phyloP scores from a whole-genome alignment of 495 filamentous ascomycete species.

The Cryomyces minteri region DNA sequence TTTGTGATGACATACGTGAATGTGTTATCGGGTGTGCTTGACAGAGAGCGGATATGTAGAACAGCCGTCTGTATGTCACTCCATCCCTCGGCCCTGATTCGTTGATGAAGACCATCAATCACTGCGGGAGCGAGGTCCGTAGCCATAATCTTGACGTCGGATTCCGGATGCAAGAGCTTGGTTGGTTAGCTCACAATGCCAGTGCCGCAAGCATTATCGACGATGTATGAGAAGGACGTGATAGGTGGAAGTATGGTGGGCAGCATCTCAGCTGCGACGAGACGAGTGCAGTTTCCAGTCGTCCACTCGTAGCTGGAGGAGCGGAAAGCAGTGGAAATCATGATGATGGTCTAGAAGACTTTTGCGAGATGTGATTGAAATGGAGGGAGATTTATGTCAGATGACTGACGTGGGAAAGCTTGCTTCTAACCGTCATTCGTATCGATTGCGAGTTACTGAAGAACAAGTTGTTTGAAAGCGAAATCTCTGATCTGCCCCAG shows the following conservation, averaged over 20 bases:
- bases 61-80: background rate
- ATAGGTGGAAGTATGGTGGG: background rate
- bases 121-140: background rate
- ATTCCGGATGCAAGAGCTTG: background rate
- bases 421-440: background rate
- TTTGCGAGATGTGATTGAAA: background rate
- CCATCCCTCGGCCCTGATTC: background rate
- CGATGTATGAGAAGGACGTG: conserved; percentile 1
- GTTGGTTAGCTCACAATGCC: conserved; percentile 6
- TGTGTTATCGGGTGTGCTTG: background rate
- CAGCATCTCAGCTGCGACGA: background rate
- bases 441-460: too few relatives aligned
- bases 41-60: background rate
- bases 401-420: background rate
- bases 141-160: background rate
- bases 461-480: too few relatives aligned
- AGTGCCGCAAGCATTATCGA: conserved; percentile 8
- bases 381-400: background rate
- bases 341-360: background rate
- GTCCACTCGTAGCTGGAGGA: background rate
- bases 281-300: background rate
- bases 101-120: background rate
- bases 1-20: background rate
- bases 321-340: background rate
- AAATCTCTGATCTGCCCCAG: too few relatives aligned